Evolutionary conservation across 2,329 filamentous ascomycete species (phyloP).

Genomic region (Neophaeococcomyces mojaviensis): DNA sequence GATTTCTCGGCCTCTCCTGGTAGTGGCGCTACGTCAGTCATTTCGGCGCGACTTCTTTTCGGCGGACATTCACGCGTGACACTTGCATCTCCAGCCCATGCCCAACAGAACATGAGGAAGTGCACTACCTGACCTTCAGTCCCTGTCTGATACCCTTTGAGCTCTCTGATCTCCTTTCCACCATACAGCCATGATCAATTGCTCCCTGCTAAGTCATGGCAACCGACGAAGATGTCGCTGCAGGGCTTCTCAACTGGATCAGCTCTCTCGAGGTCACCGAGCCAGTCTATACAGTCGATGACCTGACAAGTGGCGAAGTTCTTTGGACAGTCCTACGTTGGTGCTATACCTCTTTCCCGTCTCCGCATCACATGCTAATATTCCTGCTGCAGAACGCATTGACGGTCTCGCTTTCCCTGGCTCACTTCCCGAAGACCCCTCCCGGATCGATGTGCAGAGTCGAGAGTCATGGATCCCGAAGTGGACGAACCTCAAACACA

Average conservation of each 20-base stretch:
- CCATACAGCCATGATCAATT: background rate
- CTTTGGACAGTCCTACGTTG: conserved; percentile 38
- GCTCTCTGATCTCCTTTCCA: background rate
- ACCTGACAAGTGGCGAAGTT: conserved; percentile 39
- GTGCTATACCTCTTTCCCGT: background rate
- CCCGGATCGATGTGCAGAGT: conserved; percentile 30
- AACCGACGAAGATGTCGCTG: conserved; percentile 38
- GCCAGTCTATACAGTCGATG: conserved; percentile 23
- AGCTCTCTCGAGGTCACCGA: conserved; percentile 21
- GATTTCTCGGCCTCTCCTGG: too few species aligned
- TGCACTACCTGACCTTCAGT: background rate
- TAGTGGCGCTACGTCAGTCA: too few species aligned
- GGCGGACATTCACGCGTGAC: too few species aligned
- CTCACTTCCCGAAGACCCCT: conserved; percentile 38
- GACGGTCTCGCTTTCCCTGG: conserved; percentile 42
- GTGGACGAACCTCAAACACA: conserved; percentile 43
- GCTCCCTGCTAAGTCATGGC: conserved; percentile 30
- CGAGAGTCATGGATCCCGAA: conserved; percentile 34
- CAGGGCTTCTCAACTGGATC: conserved; percentile 42
- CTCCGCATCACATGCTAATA: conserved; percentile 9
- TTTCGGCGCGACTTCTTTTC: too few species aligned
- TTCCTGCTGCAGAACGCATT: conserved; percentile 34
- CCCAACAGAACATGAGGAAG: background rate
- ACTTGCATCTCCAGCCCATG: too few species aligned
- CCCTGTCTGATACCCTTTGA: background rate